These are phyloP conservation scores for Mentha longifolia DNA, from an alignment of 257 asterid genomes.

Conservation along the genomic window DNA sequence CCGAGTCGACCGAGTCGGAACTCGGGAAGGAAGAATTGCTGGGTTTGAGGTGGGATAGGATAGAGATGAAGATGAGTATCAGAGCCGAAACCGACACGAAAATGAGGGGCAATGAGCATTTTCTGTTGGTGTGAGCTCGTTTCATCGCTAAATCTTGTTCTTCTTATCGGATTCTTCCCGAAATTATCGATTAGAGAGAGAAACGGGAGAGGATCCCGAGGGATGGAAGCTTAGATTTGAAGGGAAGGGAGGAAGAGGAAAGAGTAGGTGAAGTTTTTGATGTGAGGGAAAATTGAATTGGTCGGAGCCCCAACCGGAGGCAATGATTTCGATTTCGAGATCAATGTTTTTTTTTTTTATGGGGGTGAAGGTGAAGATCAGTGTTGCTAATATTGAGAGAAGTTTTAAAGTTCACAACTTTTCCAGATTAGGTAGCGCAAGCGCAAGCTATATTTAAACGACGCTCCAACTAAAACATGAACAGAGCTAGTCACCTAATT, in stretches of 20 bases:
- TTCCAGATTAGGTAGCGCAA: too few species aligned
- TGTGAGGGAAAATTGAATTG: slow-evolving; percentile 17
- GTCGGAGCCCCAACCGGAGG: background rate
- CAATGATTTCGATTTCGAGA: too few species aligned
- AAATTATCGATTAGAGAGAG: background rate
- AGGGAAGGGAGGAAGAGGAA: too few species aligned
- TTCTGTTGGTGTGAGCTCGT: slow-evolving; percentile 57
- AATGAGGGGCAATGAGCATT: slow-evolving; percentile 57
- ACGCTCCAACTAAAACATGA: too few species aligned
- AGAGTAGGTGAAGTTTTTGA: slow-evolving; percentile 17
- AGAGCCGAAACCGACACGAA: slow-evolving; percentile 39
- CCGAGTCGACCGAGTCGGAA: slow-evolving; percentile 32
- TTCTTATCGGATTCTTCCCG: background rate
- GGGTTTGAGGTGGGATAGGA: slow-evolving; percentile 42
- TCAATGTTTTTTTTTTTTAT: too few species aligned
- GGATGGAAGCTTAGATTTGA: slow-evolving; percentile 21
- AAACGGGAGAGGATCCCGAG: background rate
- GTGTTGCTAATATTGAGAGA: too few species aligned
- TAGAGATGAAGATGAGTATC: slow-evolving; percentile 41
- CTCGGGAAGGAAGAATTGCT: slow-evolving; percentile 30
- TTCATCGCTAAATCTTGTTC: slow-evolving; percentile 43
- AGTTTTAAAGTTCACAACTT: too few species aligned
- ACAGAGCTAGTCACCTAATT: too few species aligned
- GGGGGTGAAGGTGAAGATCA: too few species aligned
- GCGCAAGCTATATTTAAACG: too few species aligned